Percentiles rank a stretch among this genome's conserved stretches.
phyloP scores from a whole-genome alignment of 2,329 filamentous ascomycete species.

The Zasmidium citrigriseum region DNA sequence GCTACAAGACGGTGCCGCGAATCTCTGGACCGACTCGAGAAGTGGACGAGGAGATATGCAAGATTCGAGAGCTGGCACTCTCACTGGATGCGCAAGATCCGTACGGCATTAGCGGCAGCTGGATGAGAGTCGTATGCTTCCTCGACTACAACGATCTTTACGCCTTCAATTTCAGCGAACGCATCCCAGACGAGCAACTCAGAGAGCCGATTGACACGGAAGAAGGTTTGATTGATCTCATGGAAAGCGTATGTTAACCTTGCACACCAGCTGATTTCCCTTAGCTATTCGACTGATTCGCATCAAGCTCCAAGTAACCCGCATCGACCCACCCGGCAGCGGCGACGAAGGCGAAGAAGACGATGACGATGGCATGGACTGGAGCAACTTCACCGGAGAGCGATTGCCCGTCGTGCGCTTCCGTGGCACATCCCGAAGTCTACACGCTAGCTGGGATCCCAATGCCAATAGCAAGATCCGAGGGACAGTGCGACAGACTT shows the following conservation, averaged over 20 bases:
- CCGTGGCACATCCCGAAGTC: slow-evolving; percentile 59
- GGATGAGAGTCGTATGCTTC: slow-evolving; percentile 61
- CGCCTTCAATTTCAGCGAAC: slow-evolving; percentile 65
- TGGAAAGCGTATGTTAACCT: slow-evolving; percentile 32
- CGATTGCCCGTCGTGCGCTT: slow-evolving; percentile 68
- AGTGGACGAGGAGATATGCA: slow-evolving; percentile 23
- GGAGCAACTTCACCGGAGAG: slow-evolving; percentile 31
- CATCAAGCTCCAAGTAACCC: slow-evolving; percentile 64
- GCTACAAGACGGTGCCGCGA: slow-evolving; percentile 14
- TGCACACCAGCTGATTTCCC: slow-evolving; percentile 18
- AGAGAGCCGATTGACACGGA: slow-evolving; percentile 58
- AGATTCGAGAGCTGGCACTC: slow-evolving; percentile 38
- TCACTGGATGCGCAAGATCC: slow-evolving; percentile 62
- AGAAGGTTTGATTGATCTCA: slow-evolving; percentile 49
- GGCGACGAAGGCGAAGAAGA: slow-evolving; percentile 40
- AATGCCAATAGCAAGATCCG: slow-evolving; percentile 67
- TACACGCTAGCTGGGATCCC: slow-evolving; percentile 67
- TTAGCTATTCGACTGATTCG: slow-evolving; percentile 67
- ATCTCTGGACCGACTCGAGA: slow-evolving; percentile 10
- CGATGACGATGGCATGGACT: slow-evolving; percentile 25
- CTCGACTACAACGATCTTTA: slow-evolving; percentile 72
- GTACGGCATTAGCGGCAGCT: slow-evolving; percentile 70
- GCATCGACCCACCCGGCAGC: slow-evolving; percentile 59
- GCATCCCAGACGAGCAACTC: slow-evolving; percentile 35
- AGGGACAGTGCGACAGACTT: slow-evolving; percentile 67